Evolutionary conservation across 495 filamentous ascomycete species (phyloP).

Genomic region (Evernia prunastri): DNA sequence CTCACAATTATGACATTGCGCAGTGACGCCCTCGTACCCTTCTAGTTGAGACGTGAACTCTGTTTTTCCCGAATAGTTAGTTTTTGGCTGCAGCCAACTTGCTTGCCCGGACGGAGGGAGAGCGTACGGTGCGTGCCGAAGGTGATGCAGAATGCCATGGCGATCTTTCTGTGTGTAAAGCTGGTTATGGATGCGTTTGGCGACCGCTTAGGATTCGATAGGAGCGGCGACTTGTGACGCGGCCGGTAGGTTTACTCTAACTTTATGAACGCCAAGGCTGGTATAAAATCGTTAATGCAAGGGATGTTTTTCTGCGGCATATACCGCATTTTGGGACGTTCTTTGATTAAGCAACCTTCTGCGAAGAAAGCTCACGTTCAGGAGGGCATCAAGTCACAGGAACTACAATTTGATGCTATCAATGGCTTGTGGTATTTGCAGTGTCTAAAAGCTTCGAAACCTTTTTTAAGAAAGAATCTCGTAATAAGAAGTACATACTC

Average conservation of each 20-base stretch:
- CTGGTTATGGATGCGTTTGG: background rate
- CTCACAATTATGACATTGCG: conserved; percentile 51
- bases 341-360: too few species aligned
- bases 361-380: too few species aligned
- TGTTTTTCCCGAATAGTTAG: conserved; percentile 24
- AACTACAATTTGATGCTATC: background rate
- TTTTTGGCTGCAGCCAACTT: conserved; percentile 11
- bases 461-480: background rate
- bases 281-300: background rate
- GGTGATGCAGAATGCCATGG: conserved; percentile 51
- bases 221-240: background rate
- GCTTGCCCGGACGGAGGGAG: conserved; percentile 12
- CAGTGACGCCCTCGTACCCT: conserved; percentile 49
- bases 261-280: background rate
- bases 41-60: conserved; percentile 48
- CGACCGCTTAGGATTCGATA: background rate
- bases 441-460: background rate
- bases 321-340: too few species aligned
- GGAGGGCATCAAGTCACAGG: too few species aligned
- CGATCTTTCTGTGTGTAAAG: background rate
- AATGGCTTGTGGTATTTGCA: background rate
- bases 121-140: conserved; percentile 45
- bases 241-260: too few species aligned
- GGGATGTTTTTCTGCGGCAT: too few species aligned
- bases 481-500: background rate